These are phyloP conservation scores for Canavalia gladiata DNA, from an alignment of 306 rosid genomes.

Conservation along the genomic window DNA sequence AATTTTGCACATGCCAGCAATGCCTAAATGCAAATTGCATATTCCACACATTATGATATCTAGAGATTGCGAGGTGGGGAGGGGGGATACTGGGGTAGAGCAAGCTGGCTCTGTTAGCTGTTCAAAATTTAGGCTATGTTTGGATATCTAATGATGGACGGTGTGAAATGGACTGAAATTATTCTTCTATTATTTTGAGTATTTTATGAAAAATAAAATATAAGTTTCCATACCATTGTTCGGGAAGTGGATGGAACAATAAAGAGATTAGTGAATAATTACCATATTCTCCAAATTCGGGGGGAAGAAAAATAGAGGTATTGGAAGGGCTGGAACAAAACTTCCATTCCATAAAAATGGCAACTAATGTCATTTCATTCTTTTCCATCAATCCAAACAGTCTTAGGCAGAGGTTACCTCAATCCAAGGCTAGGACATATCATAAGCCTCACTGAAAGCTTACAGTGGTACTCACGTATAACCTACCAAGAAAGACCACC, in stretches of 20 bases:
- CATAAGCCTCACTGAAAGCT: too few species aligned
- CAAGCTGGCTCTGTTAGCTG: neutral
- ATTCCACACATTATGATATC: constrained; percentile 17
- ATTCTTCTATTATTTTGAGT: neutral
- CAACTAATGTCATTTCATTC: too few species aligned
- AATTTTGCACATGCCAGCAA: neutral
- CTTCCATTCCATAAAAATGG: too few species aligned
- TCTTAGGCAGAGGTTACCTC: too few species aligned
- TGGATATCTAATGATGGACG: neutral
- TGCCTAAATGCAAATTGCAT: constrained; percentile 17
- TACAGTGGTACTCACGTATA: too few species aligned
- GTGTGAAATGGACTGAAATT: neutral
- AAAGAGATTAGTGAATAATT: too few species aligned
- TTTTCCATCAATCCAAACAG: too few species aligned
- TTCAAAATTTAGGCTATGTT: neutral
- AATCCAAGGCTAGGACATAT: too few species aligned
- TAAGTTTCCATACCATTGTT: constrained; percentile 7
- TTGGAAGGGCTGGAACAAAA: too few species aligned
- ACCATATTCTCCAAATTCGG: too few species aligned
- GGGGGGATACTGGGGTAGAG: neutral
- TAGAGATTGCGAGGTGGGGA: neutral
- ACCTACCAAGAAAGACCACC: too few species aligned
- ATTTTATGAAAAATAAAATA: neutral
- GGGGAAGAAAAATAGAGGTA: too few species aligned
- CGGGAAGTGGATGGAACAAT: neutral